These are phyloP conservation scores for Mycena maculata DNA, from an alignment of 768 basidiomycete genomes.

Conservation along the genomic window DNA sequence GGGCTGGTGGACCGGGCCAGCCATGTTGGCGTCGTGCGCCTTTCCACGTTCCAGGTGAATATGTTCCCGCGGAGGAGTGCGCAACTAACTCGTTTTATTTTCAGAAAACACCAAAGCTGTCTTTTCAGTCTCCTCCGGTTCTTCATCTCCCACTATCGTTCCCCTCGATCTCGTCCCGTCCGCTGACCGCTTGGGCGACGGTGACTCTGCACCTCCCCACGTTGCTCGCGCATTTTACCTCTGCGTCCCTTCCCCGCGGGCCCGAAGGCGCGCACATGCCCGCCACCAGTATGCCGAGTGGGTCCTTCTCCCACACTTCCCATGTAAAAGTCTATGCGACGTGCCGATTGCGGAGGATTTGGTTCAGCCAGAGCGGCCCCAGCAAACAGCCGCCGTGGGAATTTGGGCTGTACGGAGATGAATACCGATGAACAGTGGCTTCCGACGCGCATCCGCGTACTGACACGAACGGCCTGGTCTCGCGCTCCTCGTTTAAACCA, in stretches of 20 bases:
- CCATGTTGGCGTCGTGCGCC: constrained; percentile 68
- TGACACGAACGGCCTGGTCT: neutral
- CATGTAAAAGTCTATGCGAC: constrained; percentile 83
- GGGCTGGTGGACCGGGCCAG: constrained; percentile 75
- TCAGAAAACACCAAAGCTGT: constrained; percentile 69
- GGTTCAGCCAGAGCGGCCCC: constrained; percentile 73
- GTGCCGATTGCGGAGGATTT: constrained; percentile 80
- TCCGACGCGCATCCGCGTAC: constrained; percentile 10
- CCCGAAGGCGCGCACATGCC: constrained; percentile 31
- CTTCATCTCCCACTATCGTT: constrained; percentile 80
- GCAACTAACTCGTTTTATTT: constrained; percentile 26
- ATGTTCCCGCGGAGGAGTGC: constrained; percentile 1
- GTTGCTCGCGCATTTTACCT: constrained; percentile 71
- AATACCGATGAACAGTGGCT: constrained; percentile 28
- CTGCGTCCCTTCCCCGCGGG: constrained; percentile 48
- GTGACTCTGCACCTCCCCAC: constrained; percentile 70
- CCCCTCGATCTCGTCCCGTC: constrained; percentile 63
- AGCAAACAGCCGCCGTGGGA: constrained; percentile 75
- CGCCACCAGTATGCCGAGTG: constrained; percentile 55
- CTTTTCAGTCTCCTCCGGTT: constrained; percentile 56
- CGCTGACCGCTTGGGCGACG: constrained; percentile 78
- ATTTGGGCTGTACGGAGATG: constrained; percentile 69
- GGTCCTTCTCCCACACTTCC: constrained; percentile 72
- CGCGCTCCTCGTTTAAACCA: neutral
- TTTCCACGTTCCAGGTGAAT: constrained; percentile 86